Base-by-base conservation (phyloP, 345 rosid genomes). In the Syzygium oleosum region DNA sequence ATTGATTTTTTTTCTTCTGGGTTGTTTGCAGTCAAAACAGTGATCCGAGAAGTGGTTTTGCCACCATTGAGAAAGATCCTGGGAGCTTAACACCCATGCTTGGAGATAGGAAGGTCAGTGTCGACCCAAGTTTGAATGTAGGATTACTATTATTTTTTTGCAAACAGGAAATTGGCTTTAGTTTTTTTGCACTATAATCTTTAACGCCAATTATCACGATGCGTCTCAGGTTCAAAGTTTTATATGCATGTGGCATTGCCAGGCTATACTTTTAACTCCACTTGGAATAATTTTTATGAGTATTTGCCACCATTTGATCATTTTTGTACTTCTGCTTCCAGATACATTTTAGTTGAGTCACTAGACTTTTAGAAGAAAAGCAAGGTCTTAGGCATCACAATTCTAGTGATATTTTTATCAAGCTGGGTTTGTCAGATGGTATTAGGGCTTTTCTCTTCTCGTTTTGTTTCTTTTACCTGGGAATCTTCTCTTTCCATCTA, bases 41-140 rank as follows among this genome's bases (percentile, higher is more conserved):
- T 90, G 99, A 98, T 94, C 97, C 97, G 53, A 91, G 94, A 61
- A 96, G 97, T 49, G 97, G 99, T 49, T 95, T 95, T 90, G 99
- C 96, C 78, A 95, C 97, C 51, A 97, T 95, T 85, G 98, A 96
- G 95, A 96, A 95, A 91, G 99, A 95, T 89, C 96, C 95, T 2
- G 99, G 99, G 85, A 92, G 95, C 86, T 91, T 96, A 90, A 97
- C 99, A 43, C 98, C 98, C 25, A 96, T 97, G 99, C 98, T 97
- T 63, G 99, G 99, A 84, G 96, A 95, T 91, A 93, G 92, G 91
- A 96, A 97, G 98, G 99, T 93, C 86, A 92, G 94, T 89, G 79
- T 41, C 6, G 2, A 43, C 31, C 11, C 52, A 73, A 73, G 25
- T 34, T 38, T 73, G 13, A 80, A 56, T 52, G 22, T 52, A 84